Evolutionary conservation across 129 eudicot species (phyloP), one percentile per base, ranked within the genome.

Genomic region (Centrapalus pauciflorus): DNA sequence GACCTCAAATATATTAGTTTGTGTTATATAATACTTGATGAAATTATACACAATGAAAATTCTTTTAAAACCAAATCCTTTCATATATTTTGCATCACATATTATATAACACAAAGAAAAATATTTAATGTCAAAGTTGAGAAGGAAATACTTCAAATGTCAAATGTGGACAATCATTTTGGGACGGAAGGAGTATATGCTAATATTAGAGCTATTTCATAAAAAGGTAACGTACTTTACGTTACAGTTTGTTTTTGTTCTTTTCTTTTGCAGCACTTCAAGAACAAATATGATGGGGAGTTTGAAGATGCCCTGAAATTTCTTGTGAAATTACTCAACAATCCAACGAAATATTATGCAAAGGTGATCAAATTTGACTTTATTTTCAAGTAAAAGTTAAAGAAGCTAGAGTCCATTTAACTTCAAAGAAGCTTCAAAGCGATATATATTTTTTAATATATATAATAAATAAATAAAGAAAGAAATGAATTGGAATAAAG

Each of bases 311-410:
- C 90, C 1, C 12, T 90, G 67, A 79, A 61, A 73, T 59, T 64
- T 34, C 82, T 86, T 41, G 95, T 82, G 33, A 76, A 77, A 14
- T 84, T 82, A 76, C 78, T 86, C 12, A 72, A 34, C 60, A 75
- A 78, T 66, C 81, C 97, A 43, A 79, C 84, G 19, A 90, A 82
- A 66, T 75, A 77, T 72, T 82, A 78, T 72, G 88, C 97, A 33
- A 79, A 90, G 97, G 97, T 86, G 82, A 24, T 23, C 30, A 52
- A n/a, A 0, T 38, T 7, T 56, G 25, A 20, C 57, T 68, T 76
- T 57, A 29, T 60, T 76, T 67, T 34, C 24, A 74, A 56, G 46
- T 58, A 30, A 57, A 66, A 55, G 73, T 33, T 57, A 41, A 56
- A 56, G 61, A 55, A 66, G n/a, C n/a, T n/a, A n/a, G 50, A 55